Evolutionary conservation across 176 grass and related monocot genomes (phyloP).

Genomic region (Leersia perrieri): DNA sequence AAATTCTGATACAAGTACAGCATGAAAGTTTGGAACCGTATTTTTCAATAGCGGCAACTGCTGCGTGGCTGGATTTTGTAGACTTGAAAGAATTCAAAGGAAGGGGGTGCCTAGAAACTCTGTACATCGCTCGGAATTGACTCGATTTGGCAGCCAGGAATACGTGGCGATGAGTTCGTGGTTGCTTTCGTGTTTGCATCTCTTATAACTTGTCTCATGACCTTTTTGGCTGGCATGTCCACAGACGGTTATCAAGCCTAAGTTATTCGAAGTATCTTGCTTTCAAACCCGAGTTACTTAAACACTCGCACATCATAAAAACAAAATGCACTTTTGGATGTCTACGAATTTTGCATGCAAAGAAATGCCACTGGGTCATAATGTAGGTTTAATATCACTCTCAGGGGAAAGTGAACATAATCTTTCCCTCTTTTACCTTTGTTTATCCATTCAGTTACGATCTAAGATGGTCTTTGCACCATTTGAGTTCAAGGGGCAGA

Average conservation of each 20-base stretch:
- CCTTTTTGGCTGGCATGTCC: background rate
- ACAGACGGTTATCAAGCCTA: no score
- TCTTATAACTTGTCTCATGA: background rate
- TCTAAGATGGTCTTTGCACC: background rate
- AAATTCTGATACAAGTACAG: no score
- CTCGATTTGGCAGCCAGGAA: background rate
- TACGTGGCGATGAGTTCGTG: background rate
- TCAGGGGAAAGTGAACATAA: background rate
- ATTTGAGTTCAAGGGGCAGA: background rate
- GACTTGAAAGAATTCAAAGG: conserved; percentile 7
- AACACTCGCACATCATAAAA: background rate
- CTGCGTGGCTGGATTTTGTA: background rate
- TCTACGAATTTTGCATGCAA: background rate
- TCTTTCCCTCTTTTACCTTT: background rate
- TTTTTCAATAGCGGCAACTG: background rate
- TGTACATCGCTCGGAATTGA: background rate
- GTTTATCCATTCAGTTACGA: background rate
- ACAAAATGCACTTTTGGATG: background rate
- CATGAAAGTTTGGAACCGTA: background rate
- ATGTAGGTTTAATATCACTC: background rate
- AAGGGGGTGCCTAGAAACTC: background rate
- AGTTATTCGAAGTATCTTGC: background rate
- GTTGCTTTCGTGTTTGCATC: background rate
- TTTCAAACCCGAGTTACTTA: background rate
- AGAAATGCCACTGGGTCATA: background rate